These are phyloP conservation scores for Vanrija sp. DNA, from an alignment of 1,284 basidiomycete species.

Conservation along the genomic window DNA sequence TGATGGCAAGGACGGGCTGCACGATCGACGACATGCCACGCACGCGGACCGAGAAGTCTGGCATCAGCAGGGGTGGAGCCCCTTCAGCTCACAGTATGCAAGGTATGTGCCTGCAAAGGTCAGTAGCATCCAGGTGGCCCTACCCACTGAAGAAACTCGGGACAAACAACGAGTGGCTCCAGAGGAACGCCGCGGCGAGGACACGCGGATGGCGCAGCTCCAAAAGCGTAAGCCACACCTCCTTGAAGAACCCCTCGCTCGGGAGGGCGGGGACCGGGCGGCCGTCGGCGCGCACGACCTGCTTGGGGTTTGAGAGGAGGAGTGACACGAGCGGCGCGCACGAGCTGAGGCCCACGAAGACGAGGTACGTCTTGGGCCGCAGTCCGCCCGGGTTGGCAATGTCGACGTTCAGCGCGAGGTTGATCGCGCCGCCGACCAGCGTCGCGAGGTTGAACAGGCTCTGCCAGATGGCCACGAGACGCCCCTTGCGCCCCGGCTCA, in stretches of 20 bases:
- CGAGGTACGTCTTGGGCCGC: slow-evolving; percentile 41
- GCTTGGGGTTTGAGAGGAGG: slow-evolving; percentile 37
- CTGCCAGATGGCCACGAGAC: slow-evolving; percentile 45
- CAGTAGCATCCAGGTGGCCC: no score
- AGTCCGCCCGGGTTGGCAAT: slow-evolving; percentile 35
- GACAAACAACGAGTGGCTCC: slow-evolving; percentile 25
- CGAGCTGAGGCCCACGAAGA: slow-evolving; percentile 48
- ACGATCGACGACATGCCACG: slow-evolving; percentile 47
- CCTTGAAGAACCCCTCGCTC: slow-evolving; percentile 19
- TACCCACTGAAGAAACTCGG: slow-evolving; percentile 31
- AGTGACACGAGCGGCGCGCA: slow-evolving; percentile 39
- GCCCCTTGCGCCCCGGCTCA: slow-evolving; percentile 33
- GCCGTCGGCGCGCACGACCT: slow-evolving; percentile 45
- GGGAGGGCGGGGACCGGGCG: slow-evolving; percentile 33
- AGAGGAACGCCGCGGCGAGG: slow-evolving; percentile 16
- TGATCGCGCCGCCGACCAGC: slow-evolving; percentile 44
- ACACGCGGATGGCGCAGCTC: slow-evolving; percentile 20
- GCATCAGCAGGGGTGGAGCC: background rate
- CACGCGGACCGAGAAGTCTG: slow-evolving; percentile 33
- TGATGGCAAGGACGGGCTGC: slow-evolving; percentile 32
- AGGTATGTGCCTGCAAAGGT: slow-evolving; percentile 16
- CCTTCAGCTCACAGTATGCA: slow-evolving; percentile 1
- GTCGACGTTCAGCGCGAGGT: slow-evolving; percentile 44
- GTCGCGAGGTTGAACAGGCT: slow-evolving; percentile 37
- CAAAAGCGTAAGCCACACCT: slow-evolving; percentile 34